Percentiles rank a stretch among this genome's conserved stretches.
phyloP scores from a whole-genome alignment of 2,329 filamentous ascomycete species.

The Calonectria henricotiae region DNA sequence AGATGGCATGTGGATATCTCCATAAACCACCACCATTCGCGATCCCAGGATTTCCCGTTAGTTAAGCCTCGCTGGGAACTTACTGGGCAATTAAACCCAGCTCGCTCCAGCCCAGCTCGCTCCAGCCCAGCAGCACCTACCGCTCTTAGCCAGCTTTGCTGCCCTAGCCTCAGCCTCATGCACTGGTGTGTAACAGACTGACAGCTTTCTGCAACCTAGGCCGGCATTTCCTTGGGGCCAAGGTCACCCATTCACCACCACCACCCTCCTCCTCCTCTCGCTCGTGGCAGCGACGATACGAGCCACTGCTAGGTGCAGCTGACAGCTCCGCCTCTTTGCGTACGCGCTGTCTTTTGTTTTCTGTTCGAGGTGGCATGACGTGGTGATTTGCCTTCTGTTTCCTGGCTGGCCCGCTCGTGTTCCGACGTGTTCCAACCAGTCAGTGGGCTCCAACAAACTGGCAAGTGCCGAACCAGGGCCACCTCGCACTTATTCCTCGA shows the following conservation, averaged over 20 bases:
- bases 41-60: constrained; percentile 19
- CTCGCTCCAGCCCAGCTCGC: background rate
- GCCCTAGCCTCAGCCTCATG: constrained; percentile 38
- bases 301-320: constrained; percentile 30
- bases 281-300: constrained; percentile 21
- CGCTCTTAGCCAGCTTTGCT: constrained; percentile 13
- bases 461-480: background rate
- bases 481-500: constrained; percentile 17
- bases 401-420: background rate
- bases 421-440: constrained; percentile 20
- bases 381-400: constrained; percentile 13
- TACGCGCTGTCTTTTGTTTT: background rate
- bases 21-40: constrained; percentile 3
- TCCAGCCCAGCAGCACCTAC: constrained; percentile 4
- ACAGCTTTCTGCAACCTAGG: constrained; percentile 43
- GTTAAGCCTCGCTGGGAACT: constrained; percentile 5
- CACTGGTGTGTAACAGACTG: constrained; percentile 48
- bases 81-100: background rate
- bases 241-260: constrained; percentile 4
- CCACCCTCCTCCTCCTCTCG: constrained; percentile 1
- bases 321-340: constrained; percentile 16
- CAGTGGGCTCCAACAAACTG: background rate
- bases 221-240: constrained; percentile 22
- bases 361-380: constrained; percentile 25
- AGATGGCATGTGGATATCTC: constrained; percentile 5